Percentiles rank a stretch among this genome's conserved stretches.
phyloP scores from a whole-genome alignment of 345 rosid species.

The Turritis glabra region DNA sequence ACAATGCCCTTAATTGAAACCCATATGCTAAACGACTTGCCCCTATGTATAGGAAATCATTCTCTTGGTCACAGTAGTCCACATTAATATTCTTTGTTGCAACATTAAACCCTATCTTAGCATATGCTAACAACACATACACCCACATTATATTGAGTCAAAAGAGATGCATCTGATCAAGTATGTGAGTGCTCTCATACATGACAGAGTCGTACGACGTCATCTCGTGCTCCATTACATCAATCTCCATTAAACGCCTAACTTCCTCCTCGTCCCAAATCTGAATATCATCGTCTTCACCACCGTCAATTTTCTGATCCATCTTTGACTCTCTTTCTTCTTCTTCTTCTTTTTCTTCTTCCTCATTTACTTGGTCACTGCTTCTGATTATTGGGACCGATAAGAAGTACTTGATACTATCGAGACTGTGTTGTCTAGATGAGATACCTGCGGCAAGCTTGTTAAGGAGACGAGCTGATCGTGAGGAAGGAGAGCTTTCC shows the following conservation, averaged over 20 bases:
- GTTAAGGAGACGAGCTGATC: conserved; percentile 28
- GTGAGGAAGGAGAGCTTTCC: conserved; percentile 2
- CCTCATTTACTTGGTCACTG: conserved; percentile 3
- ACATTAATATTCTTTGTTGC: conserved; percentile 1
- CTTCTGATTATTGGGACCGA: neutral
- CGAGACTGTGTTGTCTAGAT: conserved; percentile 27
- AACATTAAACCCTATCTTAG: neutral
- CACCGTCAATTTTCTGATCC: neutral
- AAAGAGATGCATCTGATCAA: conserved; percentile 25
- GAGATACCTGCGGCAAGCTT: conserved; percentile 29
- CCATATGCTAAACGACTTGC: neutral
- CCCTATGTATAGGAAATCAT: neutral
- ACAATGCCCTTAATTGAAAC: neutral
- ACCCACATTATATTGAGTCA: neutral
- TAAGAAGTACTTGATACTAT: conserved; percentile 28
- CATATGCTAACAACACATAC: conserved; percentile 1
- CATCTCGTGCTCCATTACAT: conserved; percentile 2
- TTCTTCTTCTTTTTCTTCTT: too few relatives aligned
- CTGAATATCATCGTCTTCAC: neutral
- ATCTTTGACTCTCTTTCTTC: neutral
- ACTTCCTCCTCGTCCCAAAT: conserved; percentile 20
- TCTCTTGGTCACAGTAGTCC: conserved; percentile 2
- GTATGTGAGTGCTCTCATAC: conserved; percentile 6
- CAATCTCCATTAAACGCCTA: conserved; percentile 17
- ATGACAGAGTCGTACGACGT: conserved; percentile 15